These are phyloP conservation scores for Trichosanthes truncata DNA, from an alignment of 306 rosid species.

Conservation along the genomic window DNA sequence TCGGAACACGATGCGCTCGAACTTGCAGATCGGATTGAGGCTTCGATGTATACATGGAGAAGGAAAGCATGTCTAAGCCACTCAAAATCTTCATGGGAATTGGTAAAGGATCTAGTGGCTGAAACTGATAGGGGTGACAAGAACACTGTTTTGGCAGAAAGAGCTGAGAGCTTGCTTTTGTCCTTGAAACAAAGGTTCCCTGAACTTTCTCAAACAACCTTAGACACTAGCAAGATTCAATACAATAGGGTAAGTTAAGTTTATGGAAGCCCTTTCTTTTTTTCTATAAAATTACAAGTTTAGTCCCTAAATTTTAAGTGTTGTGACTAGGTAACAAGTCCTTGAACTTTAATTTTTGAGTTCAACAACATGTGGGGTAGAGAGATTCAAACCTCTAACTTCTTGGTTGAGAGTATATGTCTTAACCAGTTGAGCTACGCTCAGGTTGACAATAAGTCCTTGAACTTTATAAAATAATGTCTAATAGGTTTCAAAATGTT, in stretches of 20 bases:
- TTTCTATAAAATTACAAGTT: too few relatives aligned
- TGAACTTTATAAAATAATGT: background rate
- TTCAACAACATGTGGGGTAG: too few relatives aligned
- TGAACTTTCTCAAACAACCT: constrained; percentile 80
- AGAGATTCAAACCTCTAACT: too few relatives aligned
- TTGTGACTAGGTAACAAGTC: background rate
- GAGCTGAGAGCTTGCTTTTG: constrained; percentile 62
- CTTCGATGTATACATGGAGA: constrained; percentile 97
- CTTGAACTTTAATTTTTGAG: too few relatives aligned
- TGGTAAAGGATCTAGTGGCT: constrained; percentile 70
- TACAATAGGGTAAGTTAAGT: constrained; percentile 45
- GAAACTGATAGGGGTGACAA: constrained; percentile 56
- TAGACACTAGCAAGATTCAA: constrained; percentile 91
- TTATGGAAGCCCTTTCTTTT: background rate
- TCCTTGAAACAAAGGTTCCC: constrained; percentile 85
- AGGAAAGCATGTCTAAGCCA: constrained; percentile 74
- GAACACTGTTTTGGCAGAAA: constrained; percentile 68
- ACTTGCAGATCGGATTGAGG: constrained; percentile 71
- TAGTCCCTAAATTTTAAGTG: background rate
- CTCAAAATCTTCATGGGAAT: constrained; percentile 84
- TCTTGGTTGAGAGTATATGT: too few relatives aligned
- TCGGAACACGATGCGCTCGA: constrained; percentile 93
- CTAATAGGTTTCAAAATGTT: too few relatives aligned
- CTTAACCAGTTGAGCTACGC: background rate
- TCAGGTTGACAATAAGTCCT: too few relatives aligned